Base-by-base conservation (phyloP, 371 early-diverging fungal species). In the Syncephalastrum monosporum region DNA sequence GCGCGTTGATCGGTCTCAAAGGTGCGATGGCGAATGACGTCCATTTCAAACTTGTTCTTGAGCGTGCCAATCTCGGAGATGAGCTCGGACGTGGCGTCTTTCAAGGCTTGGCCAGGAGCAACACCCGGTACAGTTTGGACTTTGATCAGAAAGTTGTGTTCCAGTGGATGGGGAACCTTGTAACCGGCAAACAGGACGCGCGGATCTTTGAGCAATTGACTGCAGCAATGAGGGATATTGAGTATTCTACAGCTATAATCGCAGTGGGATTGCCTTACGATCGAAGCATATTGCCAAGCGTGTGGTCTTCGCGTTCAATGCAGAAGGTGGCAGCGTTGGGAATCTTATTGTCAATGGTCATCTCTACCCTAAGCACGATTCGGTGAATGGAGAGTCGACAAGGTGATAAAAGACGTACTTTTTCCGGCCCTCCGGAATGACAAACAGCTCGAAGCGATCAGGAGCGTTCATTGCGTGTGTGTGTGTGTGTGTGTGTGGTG, bases 151-250 rank as follows among this genome's bases (percentile, higher is more conserved):
- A 96, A 86, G 56, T 86, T 82, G 73, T 95, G 94, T 67, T 98
- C 95, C 8, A 99, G 83, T 29, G 99, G 99, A 71, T 99, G 99
- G 15, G 99, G 98, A 55, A 93, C 79, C 61, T 94, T 93, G 82
- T 99, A 99, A 48, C 97, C 99, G 16, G 96, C 93, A 82, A 99
- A 99, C 47, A 94, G 71, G 4, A 99, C 98, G 60, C 91, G 87
- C 14, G 90, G 88, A 75, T 99, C 90, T 63, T 92, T 88, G 29
- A 97, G 79, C 19, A 99, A 75, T 77, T 93, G 90, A 73, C 94
- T 93, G 68, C 7, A 47, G n/a, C 53, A 48, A 56, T 42, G 25
- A n/a, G 23, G 17, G 14, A 23, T 21, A n/a, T 25, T 49, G 21
- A 7, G 21, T 10, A 33, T 33, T 12, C 10, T 33, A 10, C 38